These are phyloP conservation scores for Alternaria arborescens DNA, from an alignment of 2,329 filamentous ascomycete species.

Conservation along the genomic window DNA sequence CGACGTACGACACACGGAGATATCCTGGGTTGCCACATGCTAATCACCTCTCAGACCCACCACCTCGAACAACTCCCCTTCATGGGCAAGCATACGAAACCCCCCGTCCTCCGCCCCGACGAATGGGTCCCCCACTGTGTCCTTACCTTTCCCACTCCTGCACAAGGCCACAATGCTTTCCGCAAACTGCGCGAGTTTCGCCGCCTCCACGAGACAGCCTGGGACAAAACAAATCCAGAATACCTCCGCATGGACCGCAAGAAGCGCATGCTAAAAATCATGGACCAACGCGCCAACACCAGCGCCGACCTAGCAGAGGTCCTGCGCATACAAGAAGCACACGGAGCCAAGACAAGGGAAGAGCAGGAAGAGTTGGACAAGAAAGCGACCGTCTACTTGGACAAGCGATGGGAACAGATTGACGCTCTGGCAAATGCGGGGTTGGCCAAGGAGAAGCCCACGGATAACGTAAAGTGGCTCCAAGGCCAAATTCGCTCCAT, in stretches of 20 bases:
- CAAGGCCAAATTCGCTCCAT: constrained; percentile 37
- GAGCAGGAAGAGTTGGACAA: constrained; percentile 27
- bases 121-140: constrained; percentile 69
- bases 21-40: too few species aligned
- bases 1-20: constrained; percentile 54
- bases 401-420: constrained; percentile 39
- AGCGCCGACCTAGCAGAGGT: constrained; percentile 69
- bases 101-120: constrained; percentile 66
- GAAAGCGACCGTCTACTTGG: constrained; percentile 23
- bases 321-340: constrained; percentile 58
- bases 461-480: constrained; percentile 37
- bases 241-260: constrained; percentile 57
- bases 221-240: constrained; percentile 53
- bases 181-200: constrained; percentile 36
- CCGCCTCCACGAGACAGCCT: constrained; percentile 67
- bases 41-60: constrained; percentile 54
- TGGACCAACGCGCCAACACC: constrained; percentile 71
- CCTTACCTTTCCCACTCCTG: constrained; percentile 62
- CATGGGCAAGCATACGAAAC: constrained; percentile 70
- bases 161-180: constrained; percentile 63
- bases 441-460: constrained; percentile 19
- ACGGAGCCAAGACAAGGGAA: constrained; percentile 33
- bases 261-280: constrained; percentile 62
- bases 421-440: constrained; percentile 30
- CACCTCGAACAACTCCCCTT: constrained; percentile 67